Percentiles rank a stretch among this genome's conserved stretches.
Evolutionary conservation across 2,329 filamentous ascomycete species (phyloP).

Genomic region (Alternaria dauci): DNA sequence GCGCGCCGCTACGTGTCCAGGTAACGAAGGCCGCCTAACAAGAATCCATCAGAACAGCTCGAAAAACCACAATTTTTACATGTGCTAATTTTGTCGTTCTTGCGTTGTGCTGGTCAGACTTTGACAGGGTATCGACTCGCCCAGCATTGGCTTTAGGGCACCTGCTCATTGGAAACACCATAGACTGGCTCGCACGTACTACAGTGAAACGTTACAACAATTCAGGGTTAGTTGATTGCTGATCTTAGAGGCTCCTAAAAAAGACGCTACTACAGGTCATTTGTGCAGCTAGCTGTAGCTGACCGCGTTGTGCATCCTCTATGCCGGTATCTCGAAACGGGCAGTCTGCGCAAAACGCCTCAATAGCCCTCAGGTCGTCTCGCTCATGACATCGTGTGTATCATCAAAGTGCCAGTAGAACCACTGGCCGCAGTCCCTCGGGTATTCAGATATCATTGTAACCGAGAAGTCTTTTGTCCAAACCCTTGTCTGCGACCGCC

Average conservation of each 20-base stretch:
- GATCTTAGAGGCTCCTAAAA: constrained; percentile 1
- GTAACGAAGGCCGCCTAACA: neutral
- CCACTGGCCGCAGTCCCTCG: neutral
- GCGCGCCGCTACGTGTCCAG: neutral
- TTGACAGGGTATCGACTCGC: neutral
- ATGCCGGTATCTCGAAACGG: neutral
- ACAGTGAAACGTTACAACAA: constrained; percentile 9
- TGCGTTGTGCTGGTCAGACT: neutral
- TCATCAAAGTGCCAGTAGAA: constrained; percentile 15
- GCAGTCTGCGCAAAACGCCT: neutral
- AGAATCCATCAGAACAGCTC: neutral
- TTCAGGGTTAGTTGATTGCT: constrained; percentile 1
- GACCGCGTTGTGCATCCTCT: constrained; percentile 10
- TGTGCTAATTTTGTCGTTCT: neutral
- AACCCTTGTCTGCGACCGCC: constrained; percentile 55
- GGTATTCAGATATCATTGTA: constrained; percentile 58
- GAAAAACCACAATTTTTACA: neutral
- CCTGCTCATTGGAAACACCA: neutral
- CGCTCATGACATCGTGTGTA: constrained; percentile 32
- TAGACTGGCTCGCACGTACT: neutral
- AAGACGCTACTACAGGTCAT: constrained; percentile 3
- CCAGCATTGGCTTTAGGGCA: neutral
- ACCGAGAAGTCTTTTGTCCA: constrained; percentile 58
- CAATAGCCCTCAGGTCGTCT: constrained; percentile 24
- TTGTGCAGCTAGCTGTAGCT: constrained; percentile 16